Conservation (phyloP, 1,139 yeast species). For the Pichia cactophila region DNA sequence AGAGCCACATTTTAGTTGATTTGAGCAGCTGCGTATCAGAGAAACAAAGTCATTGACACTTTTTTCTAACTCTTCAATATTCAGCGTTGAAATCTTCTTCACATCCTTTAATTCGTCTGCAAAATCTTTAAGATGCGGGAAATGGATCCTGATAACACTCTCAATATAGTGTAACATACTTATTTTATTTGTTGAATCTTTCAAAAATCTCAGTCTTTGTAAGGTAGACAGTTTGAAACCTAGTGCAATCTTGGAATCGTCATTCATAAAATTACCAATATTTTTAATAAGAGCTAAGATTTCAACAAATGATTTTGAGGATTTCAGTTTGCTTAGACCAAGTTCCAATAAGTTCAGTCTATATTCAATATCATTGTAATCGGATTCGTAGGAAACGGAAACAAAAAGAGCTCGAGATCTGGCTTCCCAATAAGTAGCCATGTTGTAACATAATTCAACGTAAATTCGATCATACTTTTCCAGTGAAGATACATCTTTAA, state of each 20-base stretch:
- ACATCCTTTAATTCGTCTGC: constrained; percentile 68
- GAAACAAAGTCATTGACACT: constrained; percentile 63
- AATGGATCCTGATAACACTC: constrained; percentile 63
- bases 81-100: constrained; percentile 54
- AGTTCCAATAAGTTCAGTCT: constrained; percentile 61
- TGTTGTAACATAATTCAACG: constrained; percentile 68
- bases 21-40: constrained; percentile 45
- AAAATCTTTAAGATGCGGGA: constrained; percentile 71
- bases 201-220: constrained; percentile 76
- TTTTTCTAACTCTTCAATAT: constrained; percentile 65
- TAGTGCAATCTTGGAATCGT: constrained; percentile 63
- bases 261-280: constrained; percentile 93
- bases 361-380: constrained; percentile 57
- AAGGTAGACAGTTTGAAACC: constrained; percentile 83
- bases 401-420: constrained; percentile 73
- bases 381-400: constrained; percentile 62
- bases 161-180: constrained; percentile 86
- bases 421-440: constrained; percentile 78
- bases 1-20: constrained; percentile 61
- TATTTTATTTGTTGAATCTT: constrained; percentile 70
- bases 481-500: constrained; percentile 52
- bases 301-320: constrained; percentile 57
- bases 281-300: constrained; percentile 71
- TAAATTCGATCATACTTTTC: constrained; percentile 79
- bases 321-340: constrained; percentile 54